Conservation (phyloP, 768 basidiomycete species). For the Kwoniella dendrophila region DNA sequence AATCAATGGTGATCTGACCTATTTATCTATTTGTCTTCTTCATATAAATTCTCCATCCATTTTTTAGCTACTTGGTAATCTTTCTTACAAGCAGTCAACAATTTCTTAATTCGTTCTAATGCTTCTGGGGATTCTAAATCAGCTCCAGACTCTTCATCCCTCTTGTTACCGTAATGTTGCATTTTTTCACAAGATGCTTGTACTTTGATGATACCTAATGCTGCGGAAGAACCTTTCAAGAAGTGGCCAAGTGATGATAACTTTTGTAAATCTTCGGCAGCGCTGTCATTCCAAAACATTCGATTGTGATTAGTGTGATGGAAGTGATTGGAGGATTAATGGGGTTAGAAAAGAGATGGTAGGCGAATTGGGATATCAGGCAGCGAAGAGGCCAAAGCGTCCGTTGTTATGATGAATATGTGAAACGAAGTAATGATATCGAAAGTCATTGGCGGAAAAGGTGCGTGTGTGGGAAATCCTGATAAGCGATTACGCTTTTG, state of each 20-base stretch:
- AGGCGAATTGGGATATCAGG: background rate
- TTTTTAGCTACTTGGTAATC: constrained; percentile 72
- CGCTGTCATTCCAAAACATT: constrained; percentile 56
- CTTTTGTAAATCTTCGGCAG: constrained; percentile 63
- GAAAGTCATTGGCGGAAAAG: too few relatives aligned
- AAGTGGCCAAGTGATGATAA: constrained; percentile 85
- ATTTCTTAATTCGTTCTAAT: constrained; percentile 61
- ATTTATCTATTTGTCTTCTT: constrained; percentile 33
- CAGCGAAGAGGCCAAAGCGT: background rate
- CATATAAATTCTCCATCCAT: constrained; percentile 66
- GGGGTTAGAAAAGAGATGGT: too few relatives aligned
- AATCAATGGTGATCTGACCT: background rate
- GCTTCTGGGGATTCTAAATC: constrained; percentile 48
- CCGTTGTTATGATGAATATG: too few relatives aligned
- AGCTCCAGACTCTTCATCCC: constrained; percentile 61
- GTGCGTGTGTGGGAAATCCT: too few relatives aligned
- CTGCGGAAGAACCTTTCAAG: constrained; percentile 95
- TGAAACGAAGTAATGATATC: too few relatives aligned
- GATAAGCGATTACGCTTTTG: too few relatives aligned
- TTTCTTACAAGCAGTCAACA: constrained; percentile 65
- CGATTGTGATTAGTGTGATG: background rate
- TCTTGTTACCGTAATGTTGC: constrained; percentile 76
- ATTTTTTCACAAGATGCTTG: constrained; percentile 85
- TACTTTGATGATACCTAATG: constrained; percentile 80
- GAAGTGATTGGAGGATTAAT: background rate